These are phyloP conservation scores for Calonectria montana DNA, from an alignment of 2,329 filamentous ascomycete genomes.

Conservation along the genomic window DNA sequence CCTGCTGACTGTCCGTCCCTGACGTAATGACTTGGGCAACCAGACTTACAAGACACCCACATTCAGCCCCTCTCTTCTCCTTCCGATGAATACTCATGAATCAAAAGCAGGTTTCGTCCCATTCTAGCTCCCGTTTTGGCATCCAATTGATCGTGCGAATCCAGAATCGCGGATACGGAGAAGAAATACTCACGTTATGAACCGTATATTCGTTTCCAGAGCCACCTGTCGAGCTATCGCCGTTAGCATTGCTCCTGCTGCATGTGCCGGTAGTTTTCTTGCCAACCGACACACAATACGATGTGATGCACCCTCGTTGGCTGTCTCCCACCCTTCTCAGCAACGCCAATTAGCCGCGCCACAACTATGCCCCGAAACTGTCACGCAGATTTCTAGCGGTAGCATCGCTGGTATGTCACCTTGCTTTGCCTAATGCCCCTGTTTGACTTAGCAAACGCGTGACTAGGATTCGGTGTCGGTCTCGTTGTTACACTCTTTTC, in stretches of 20 bases:
- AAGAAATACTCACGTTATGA: conserved; percentile 29
- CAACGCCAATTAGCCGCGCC: conserved; percentile 23
- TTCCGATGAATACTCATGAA: background rate
- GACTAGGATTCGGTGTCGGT: conserved; percentile 70
- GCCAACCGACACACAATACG: conserved; percentile 40
- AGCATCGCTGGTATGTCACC: conserved; percentile 60
- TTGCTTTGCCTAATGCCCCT: background rate
- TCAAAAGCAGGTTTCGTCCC: background rate
- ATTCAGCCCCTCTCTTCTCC: background rate
- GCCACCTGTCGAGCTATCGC: conserved; percentile 40
- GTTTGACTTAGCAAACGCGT: background rate
- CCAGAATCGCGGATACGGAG: background rate
- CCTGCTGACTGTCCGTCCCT: conserved; percentile 34
- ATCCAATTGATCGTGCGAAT: background rate
- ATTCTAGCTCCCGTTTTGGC: background rate
- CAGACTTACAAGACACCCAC: background rate
- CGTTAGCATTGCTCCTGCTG: conserved; percentile 42
- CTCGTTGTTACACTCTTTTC: conserved; percentile 78
- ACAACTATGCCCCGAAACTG: conserved; percentile 46
- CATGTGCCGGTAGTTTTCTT: conserved; percentile 42
- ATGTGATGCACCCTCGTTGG: conserved; percentile 43
- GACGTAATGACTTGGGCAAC: conserved; percentile 13
- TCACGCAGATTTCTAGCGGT: conserved; percentile 65
- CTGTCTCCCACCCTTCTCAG: conserved; percentile 28
- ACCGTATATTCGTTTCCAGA: conserved; percentile 35